These are phyloP conservation scores for Fomes fomentarius DNA, from an alignment of 1,284 basidiomycete species.

Conservation along the genomic window DNA sequence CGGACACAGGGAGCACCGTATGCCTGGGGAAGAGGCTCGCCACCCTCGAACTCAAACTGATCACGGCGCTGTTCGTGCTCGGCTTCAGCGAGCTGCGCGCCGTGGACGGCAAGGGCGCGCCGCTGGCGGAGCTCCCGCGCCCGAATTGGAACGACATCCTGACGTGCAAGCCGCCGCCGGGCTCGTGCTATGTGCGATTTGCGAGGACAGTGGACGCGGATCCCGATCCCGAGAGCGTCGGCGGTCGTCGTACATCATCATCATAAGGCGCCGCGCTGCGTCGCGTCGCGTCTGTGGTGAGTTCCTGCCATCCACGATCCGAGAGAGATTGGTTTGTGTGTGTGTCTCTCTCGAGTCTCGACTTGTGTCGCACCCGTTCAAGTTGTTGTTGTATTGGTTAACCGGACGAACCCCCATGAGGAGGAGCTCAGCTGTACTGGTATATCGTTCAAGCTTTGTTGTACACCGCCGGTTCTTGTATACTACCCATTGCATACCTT, in stretches of 20 bases:
- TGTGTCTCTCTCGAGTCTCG: too few species aligned
- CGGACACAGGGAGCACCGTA: constrained; percentile 62
- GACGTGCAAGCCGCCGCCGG: constrained; percentile 60
- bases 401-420: too few species aligned
- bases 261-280: background rate
- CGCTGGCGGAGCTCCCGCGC: constrained; percentile 47
- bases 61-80: constrained; percentile 64
- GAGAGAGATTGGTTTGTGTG: too few species aligned
- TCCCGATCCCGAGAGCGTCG: background rate
- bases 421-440: too few species aligned
- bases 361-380: too few species aligned
- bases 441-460: too few species aligned
- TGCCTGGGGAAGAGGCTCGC: constrained; percentile 75
- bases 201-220: constrained; percentile 16
- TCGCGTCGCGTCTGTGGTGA: background rate
- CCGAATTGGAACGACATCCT: constrained; percentile 80
- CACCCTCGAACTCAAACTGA: constrained; percentile 68
- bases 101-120: constrained; percentile 53
- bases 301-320: too few species aligned
- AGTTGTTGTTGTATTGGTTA: too few species aligned
- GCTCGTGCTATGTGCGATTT: constrained; percentile 49
- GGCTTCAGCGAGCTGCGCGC: constrained; percentile 55
- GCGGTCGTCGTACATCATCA: too few species aligned
- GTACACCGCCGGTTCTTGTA: too few species aligned
- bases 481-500: too few species aligned